A percentile compares a stretch with the other conserved stretches of the same genome.
These are phyloP conservation scores for Pseudogymnoascus sp. DNA, from an alignment of 2,329 filamentous ascomycete species.

Conservation along the genomic window DNA sequence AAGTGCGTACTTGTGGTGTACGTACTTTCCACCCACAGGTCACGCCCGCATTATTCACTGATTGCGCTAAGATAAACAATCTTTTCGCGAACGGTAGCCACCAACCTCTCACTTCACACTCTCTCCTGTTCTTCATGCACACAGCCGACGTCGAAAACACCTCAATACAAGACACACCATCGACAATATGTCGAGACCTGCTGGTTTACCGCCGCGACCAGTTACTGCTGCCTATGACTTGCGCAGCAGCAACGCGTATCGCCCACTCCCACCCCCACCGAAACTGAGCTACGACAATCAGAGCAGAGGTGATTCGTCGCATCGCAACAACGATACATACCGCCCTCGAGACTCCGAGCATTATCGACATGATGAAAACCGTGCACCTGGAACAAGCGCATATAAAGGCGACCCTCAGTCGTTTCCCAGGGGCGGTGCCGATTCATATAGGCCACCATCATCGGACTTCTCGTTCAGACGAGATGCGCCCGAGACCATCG, in stretches of 20 bases:
- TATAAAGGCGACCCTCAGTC: conserved; percentile 10
- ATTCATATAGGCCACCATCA: conserved; percentile 18
- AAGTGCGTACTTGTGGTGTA: neutral
- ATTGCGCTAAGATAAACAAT: conserved; percentile 11
- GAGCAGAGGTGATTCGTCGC: neutral
- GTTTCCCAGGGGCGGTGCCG: conserved; percentile 2
- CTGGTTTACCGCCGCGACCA: conserved; percentile 6
- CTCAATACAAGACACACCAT: neutral
- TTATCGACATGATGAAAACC: neutral
- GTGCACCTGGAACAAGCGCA: conserved; percentile 13
- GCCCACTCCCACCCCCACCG: neutral
- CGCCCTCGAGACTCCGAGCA: neutral
- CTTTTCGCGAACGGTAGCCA: neutral
- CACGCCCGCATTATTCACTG: conserved; percentile 6
- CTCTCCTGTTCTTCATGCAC: conserved; percentile 5
- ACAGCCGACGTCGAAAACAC: neutral
- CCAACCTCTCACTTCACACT: neutral
- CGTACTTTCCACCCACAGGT: neutral
- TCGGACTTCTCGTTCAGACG: conserved; percentile 25
- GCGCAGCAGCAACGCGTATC: neutral
- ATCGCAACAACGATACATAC: conserved; percentile 7
- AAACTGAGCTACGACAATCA: conserved; percentile 1
- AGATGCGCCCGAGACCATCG: conserved; percentile 25
- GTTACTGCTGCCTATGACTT: neutral
- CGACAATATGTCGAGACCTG: conserved; percentile 8